Conservation (phyloP, 768 basidiomycete genomes). For the Suillus luteus region DNA sequence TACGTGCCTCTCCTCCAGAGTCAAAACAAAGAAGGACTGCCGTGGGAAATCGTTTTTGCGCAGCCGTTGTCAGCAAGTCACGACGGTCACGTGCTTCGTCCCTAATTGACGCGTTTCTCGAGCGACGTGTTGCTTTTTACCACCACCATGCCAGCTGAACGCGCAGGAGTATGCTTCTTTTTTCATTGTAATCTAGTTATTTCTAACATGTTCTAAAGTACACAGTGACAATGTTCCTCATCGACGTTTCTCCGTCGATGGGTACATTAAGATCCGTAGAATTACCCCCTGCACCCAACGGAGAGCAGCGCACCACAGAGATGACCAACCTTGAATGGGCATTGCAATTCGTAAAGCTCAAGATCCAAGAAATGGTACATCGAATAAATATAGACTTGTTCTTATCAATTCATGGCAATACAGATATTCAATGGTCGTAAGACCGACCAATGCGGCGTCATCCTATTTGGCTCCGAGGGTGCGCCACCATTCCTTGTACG, state of each 20-base stretch:
- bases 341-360: slow-evolving; percentile 85
- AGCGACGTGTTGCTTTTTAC: background rate
- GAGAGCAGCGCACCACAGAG: slow-evolving; percentile 51
- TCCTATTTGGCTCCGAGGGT: slow-evolving; percentile 86
- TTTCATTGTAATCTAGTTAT: background rate
- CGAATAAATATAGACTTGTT: background rate
- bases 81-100: slow-evolving; percentile 8
- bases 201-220: slow-evolving; percentile 48
- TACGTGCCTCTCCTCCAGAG: slow-evolving; percentile 5
- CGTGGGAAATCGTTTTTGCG: slow-evolving; percentile 1
- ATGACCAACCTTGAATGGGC: slow-evolving; percentile 81
- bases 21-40: background rate
- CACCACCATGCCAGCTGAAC: slow-evolving; percentile 69
- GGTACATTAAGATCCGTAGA: slow-evolving; percentile 59
- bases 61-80: slow-evolving; percentile 6
- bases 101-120: slow-evolving; percentile 11
- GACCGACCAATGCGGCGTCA: slow-evolving; percentile 92
- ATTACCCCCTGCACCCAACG: slow-evolving; percentile 52
- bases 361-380: slow-evolving; percentile 82
- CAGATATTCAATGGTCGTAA: slow-evolving; percentile 92
- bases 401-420: background rate
- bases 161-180: slow-evolving; percentile 67
- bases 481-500: slow-evolving; percentile 7
- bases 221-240: slow-evolving; percentile 84
- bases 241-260: slow-evolving; percentile 91